Evolutionary conservation across 257 asterid species (phyloP).

Genomic region (Petunia axillaris): DNA sequence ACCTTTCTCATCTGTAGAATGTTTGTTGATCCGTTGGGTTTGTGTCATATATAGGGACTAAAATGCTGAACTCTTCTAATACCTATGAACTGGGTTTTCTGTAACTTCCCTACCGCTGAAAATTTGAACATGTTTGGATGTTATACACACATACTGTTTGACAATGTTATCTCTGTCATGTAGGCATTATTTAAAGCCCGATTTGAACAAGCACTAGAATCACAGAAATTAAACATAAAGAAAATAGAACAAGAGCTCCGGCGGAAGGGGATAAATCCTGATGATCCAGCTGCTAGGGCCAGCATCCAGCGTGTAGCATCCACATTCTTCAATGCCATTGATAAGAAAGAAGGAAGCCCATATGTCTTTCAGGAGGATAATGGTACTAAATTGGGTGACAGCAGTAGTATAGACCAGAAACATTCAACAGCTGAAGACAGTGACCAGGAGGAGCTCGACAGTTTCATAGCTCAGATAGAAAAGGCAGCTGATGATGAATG

Average conservation of each 20-base stretch:
- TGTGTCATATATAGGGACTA: not conserved
- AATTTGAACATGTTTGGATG: constrained; percentile 9
- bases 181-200: constrained; percentile 96
- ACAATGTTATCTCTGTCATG: constrained; percentile 26
- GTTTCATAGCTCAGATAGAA: constrained; percentile 94
- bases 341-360: constrained; percentile 86
- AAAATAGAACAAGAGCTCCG: constrained; percentile 89
- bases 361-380: constrained; percentile 75
- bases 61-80: not conserved
- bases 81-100: constrained; percentile 6
- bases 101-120: not conserved
- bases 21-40: not conserved
- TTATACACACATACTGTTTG: constrained; percentile 25
- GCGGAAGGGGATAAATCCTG: constrained; percentile 88
- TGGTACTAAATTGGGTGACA: constrained; percentile 36
- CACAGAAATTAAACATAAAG: constrained; percentile 92
- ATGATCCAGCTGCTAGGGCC: constrained; percentile 97
- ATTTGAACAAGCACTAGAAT: constrained; percentile 95
- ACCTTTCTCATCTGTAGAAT: not conserved
- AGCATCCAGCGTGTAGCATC: constrained; percentile 98
- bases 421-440: constrained; percentile 69
- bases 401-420: constrained; percentile 43
- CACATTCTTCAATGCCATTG: constrained; percentile 97
- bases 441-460: constrained; percentile 96
- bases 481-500: constrained; percentile 97